Evolutionary conservation across 179 eudicot genomes (phyloP).

Genomic region (Gypsophila paniculata): DNA sequence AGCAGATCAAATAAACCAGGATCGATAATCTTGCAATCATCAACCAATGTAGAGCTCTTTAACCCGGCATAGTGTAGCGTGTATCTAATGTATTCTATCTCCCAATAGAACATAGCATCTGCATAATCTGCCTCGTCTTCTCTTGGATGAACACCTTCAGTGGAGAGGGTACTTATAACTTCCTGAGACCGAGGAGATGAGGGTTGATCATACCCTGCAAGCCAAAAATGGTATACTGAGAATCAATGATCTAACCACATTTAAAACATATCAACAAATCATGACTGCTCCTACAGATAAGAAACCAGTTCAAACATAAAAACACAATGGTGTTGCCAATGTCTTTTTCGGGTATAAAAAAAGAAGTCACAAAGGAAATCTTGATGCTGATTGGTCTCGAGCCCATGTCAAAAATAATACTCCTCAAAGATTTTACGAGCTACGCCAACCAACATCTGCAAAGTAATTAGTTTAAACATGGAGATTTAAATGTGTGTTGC

Average conservation of each 20-base stretch:
- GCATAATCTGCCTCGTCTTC: slow-evolving; percentile 52
- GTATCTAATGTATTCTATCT: slow-evolving; percentile 51
- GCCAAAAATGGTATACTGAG: slow-evolving; percentile 6
- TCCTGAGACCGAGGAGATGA: slow-evolving; percentile 38
- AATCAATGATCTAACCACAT: slow-evolving; percentile 7
- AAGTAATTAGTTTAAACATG: no score
- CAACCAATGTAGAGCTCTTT: slow-evolving; percentile 43
- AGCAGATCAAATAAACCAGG: slow-evolving; percentile 54
- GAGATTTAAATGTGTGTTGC: no score
- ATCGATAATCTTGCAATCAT: slow-evolving; percentile 37
- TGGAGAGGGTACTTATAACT: slow-evolving; percentile 33
- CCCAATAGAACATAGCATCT: slow-evolving; percentile 71
- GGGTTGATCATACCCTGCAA: slow-evolving; percentile 45
- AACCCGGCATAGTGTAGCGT: slow-evolving; percentile 46
- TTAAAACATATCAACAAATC: not conserved
- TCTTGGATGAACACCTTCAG: slow-evolving; percentile 30
- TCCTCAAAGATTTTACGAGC: no score
- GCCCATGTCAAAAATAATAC: not conserved
- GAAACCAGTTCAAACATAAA: not conserved
- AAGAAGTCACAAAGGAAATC: not conserved
- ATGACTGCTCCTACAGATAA: not conserved
- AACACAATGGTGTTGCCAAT: not conserved
- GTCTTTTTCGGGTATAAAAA: not conserved
- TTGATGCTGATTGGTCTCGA: not conserved
- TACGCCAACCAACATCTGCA: no score